Percentiles rank a stretch among this genome's conserved stretches.
phyloP scores from a whole-genome alignment of 208 protist species.

The Trypanosomatidae sp. region DNA sequence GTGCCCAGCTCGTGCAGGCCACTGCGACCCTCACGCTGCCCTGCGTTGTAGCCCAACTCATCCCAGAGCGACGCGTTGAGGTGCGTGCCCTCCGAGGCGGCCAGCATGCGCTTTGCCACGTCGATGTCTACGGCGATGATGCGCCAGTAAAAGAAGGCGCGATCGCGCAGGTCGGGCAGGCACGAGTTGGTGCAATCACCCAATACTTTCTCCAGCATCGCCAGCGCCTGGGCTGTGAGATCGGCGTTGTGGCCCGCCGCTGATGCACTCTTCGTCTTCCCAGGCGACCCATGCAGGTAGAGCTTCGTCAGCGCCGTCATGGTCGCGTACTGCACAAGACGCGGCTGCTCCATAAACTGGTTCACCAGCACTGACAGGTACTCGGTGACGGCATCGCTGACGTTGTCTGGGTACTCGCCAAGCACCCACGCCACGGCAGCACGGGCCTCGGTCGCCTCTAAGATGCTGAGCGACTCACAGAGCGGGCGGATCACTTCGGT shows the following conservation, averaged over 20 bases:
- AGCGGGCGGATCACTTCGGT: too few species aligned
- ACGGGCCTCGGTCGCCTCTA: too few species aligned
- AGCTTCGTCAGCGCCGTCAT: slow-evolving; percentile 98
- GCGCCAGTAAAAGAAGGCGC: slow-evolving; percentile 99
- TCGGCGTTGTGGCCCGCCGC: neutral
- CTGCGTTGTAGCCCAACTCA: slow-evolving; percentile 1
- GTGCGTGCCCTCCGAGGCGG: slow-evolving; percentile 17
- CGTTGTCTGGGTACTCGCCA: slow-evolving; percentile 95
- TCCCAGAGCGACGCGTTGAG: slow-evolving; percentile 10
- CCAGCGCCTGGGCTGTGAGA: slow-evolving; percentile 29
- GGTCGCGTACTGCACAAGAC: slow-evolving; percentile 95
- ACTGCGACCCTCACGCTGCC: neutral
- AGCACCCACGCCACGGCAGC: slow-evolving; percentile 99
- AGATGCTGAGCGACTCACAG: too few species aligned
- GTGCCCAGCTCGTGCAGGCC: slow-evolving; percentile 36
- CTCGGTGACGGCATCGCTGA: slow-evolving; percentile 93
- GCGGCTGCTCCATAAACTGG: slow-evolving; percentile 92
- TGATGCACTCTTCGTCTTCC: too few species aligned
- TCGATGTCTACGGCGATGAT: too few species aligned
- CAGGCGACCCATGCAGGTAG: too few species aligned
- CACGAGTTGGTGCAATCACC: slow-evolving; percentile 76
- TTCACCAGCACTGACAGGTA: slow-evolving; percentile 96
- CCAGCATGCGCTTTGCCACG: slow-evolving; percentile 90
- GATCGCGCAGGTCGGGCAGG: slow-evolving; percentile 97
- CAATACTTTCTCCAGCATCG: slow-evolving; percentile 88